phyloP scores from a whole-genome alignment of 148 eudicot genomes.

The Suaeda aralocaspica region DNA sequence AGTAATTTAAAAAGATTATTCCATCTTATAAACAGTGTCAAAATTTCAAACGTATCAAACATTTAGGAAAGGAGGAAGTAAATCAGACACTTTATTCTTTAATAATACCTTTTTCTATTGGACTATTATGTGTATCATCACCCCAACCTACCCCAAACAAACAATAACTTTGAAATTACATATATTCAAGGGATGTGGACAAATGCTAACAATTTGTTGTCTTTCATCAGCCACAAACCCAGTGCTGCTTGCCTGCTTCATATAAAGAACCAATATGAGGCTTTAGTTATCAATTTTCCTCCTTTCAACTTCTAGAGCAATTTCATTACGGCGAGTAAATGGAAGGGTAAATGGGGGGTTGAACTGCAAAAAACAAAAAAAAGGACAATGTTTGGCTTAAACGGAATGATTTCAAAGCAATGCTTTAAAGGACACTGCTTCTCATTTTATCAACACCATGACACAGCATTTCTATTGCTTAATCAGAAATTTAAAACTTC shows the following conservation, averaged over 20 bases:
- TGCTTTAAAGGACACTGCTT: background rate
- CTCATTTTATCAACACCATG: no score
- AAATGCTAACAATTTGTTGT: slow-evolving; percentile 8
- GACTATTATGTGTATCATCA: no score
- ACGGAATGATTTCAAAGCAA: slow-evolving; percentile 5
- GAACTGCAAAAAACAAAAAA: slow-evolving; percentile 51
- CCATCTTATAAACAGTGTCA: no score
- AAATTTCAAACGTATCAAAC: no score
- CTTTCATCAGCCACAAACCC: background rate
- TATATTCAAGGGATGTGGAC: slow-evolving; percentile 4
- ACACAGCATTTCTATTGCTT: background rate
- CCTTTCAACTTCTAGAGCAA: slow-evolving; percentile 84
- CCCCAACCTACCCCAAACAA: no score
- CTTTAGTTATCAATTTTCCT: slow-evolving; percentile 28
- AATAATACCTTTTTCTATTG: no score
- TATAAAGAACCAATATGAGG: background rate
- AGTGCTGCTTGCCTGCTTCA: slow-evolving; percentile 5
- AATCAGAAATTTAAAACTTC: background rate
- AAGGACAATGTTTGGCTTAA: background rate
- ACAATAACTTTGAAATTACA: no score
- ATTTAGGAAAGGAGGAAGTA: no score
- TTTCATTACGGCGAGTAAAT: slow-evolving; percentile 89
- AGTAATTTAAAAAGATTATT: no score
- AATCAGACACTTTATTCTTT: no score
- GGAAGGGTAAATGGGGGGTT: slow-evolving; percentile 95